Evolutionary conservation across 2,329 filamentous ascomycete species (phyloP), one percentile per base, ranked within the genome.

Genomic region (Leptoxyphium fumago): DNA sequence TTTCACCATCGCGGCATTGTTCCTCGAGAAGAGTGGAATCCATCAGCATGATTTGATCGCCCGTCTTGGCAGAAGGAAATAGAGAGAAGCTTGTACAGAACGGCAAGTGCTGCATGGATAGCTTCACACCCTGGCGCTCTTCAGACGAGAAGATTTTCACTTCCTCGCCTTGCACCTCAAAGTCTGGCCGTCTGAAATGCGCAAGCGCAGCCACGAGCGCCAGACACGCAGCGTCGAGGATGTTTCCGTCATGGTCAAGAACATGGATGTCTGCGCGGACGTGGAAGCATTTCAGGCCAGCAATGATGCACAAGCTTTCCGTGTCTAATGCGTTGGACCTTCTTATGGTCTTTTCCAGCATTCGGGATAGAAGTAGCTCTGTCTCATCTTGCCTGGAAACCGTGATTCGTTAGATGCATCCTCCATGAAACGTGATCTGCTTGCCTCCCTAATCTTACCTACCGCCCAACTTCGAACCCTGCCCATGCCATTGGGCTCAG

Each of bases 331-430:
- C 89, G 53, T 83, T 83, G 1, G 88, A 94, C 47, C 91, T 81
- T 38, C 91, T 87, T 48, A 96, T 78, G 8, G 91, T 89, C 67
- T 94, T 94, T 63, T 98, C 91, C 15, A 98, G 79, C 38, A 91
- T 75, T 29, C 89, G 80, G 9, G 88, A 87, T 26, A 96, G 77
- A 38, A 94, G 75, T 2, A 88, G 73, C 66, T 96, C 91, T 45
- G 82, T 53, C 38, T 55, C 54, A 43, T 60, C 58, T 54, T 55
- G 56, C 50, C 58, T 59, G 39, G 28, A n/a, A 30, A 26, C 21
- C 21, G 21, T 26, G 29, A 15, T 18, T 32, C 11, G 39, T 51
- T 39, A 47, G 43, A 21, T 29, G 29, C 75, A 55, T 93, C 84
- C 21, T 4, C 21, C 21, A 26, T 7, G 7, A 7, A 4, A 26